These are phyloP conservation scores for Bertia moriformis DNA, from an alignment of 2,329 filamentous ascomycete genomes.

Conservation along the genomic window DNA sequence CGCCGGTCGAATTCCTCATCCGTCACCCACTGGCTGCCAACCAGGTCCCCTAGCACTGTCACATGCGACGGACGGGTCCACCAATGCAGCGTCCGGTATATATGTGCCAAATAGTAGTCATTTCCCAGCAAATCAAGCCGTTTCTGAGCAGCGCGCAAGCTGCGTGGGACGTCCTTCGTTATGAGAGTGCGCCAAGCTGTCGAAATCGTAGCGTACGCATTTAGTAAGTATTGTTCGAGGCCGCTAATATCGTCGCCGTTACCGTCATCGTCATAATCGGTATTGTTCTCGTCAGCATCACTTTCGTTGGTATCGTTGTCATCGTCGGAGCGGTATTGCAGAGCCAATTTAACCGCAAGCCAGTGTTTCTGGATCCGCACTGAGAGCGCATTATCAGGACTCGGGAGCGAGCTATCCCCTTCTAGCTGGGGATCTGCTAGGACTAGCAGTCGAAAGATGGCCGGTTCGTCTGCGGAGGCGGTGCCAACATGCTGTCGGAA, in stretches of 20 bases:
- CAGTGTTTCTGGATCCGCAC: background rate
- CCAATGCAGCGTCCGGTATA: constrained; percentile 35
- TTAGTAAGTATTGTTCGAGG: background rate
- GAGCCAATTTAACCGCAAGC: background rate
- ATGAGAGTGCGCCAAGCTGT: background rate
- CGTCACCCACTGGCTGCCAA: constrained; percentile 54
- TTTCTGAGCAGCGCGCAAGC: constrained; percentile 21
- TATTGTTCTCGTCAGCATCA: constrained; percentile 4
- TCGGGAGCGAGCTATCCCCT: constrained; percentile 45
- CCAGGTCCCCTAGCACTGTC: constrained; percentile 47
- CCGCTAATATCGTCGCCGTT: background rate
- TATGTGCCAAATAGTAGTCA: constrained; percentile 52
- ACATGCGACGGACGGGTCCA: constrained; percentile 38
- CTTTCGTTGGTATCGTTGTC: constrained; percentile 3
- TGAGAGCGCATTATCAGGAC: constrained; percentile 4
- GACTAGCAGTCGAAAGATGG: constrained; percentile 48
- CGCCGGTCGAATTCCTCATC: constrained; percentile 46
- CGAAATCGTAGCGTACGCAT: background rate
- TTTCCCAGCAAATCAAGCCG: constrained; percentile 50
- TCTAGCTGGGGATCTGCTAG: constrained; percentile 56
- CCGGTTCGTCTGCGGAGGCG: constrained; percentile 11
- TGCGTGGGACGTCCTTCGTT: constrained; percentile 3
- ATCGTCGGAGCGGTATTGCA: too few species aligned
- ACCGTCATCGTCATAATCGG: too few species aligned
- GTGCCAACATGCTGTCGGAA: constrained; percentile 1